Conservation (phyloP, 805 yeast species). For the Metschnikowia anglica region DNA sequence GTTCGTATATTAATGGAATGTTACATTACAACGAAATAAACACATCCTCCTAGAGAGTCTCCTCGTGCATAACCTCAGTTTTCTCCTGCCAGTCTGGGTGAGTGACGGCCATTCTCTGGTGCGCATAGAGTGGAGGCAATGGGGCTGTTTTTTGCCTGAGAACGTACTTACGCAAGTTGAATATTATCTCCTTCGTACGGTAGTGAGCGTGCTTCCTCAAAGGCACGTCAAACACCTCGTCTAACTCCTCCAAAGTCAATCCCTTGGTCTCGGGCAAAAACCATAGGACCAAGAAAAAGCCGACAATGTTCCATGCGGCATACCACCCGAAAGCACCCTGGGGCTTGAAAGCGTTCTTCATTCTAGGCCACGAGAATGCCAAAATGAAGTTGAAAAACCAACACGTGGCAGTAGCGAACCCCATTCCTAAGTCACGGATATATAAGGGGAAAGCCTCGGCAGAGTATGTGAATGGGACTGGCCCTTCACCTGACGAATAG, state of each 20-base stretch:
- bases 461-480: conserved; percentile 85
- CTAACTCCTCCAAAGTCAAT: conserved; percentile 73
- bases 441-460: conserved; percentile 83
- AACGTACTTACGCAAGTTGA: conserved; percentile 47
- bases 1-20: background rate
- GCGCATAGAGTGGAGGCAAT: conserved; percentile 56
- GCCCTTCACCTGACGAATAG: conserved; percentile 85
- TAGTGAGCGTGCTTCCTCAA: conserved; percentile 51
- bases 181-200: conserved; percentile 33
- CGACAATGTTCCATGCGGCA: conserved; percentile 79
- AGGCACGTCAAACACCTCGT: conserved; percentile 68
- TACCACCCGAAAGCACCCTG: conserved; percentile 89
- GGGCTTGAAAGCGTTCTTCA: conserved; percentile 62
- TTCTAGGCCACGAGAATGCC: conserved; percentile 78
- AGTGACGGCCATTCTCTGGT: conserved; percentile 59
- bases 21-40: background rate
- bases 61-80: conserved; percentile 53
- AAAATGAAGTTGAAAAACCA: conserved; percentile 72
- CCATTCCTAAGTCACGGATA: conserved; percentile 78
- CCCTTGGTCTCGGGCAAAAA: conserved; percentile 72
- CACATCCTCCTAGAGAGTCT: conserved; percentile 23
- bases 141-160: conserved; percentile 44
- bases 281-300: conserved; percentile 69
- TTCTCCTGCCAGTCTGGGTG: conserved; percentile 63
- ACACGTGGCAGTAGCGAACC: conserved; percentile 71